phyloP scores from a whole-genome alignment of 148 eudicot genomes.

The Linanthus parryae region DNA sequence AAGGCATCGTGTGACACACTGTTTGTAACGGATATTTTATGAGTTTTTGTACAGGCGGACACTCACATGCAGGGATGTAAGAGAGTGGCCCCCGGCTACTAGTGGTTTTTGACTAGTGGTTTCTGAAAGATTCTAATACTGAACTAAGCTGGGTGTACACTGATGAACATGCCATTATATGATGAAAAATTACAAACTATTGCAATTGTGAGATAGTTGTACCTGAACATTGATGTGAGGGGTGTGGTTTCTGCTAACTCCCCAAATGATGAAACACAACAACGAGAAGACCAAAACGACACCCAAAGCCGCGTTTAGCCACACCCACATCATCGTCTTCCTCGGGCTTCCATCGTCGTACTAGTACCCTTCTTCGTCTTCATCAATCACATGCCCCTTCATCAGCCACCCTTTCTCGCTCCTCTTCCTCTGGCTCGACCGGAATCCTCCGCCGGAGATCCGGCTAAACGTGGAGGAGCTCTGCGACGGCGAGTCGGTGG shows the following conservation, averaged over 20 bases:
- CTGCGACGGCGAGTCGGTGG: constrained; percentile 33
- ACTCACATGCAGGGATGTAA: too few species aligned
- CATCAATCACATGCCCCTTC: constrained; percentile 28
- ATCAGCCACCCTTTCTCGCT: constrained; percentile 21
- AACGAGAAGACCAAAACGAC: constrained; percentile 20
- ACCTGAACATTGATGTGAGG: constrained; percentile 53
- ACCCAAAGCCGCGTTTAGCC: constrained; percentile 19
- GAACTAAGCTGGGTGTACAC: too few species aligned
- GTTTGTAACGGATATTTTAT: too few species aligned
- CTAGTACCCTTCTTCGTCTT: too few species aligned
- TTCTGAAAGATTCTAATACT: too few species aligned
- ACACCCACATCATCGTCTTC: constrained; percentile 16
- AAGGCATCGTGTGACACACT: too few species aligned
- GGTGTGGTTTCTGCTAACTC: constrained; percentile 42
- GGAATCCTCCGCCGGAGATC: constrained; percentile 26
- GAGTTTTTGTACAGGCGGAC: too few species aligned
- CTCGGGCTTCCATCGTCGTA: constrained; percentile 12
- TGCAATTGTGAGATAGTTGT: background rate
- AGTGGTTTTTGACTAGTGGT: too few species aligned
- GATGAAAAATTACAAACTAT: background rate
- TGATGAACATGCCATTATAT: too few species aligned
- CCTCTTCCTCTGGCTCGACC: constrained; percentile 22
- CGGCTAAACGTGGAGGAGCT: constrained; percentile 36
- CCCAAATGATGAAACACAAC: constrained; percentile 57
- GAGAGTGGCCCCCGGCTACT: too few species aligned